Conservation (phyloP, 306 rosid genomes). For the Vachellia collinsii region DNA sequence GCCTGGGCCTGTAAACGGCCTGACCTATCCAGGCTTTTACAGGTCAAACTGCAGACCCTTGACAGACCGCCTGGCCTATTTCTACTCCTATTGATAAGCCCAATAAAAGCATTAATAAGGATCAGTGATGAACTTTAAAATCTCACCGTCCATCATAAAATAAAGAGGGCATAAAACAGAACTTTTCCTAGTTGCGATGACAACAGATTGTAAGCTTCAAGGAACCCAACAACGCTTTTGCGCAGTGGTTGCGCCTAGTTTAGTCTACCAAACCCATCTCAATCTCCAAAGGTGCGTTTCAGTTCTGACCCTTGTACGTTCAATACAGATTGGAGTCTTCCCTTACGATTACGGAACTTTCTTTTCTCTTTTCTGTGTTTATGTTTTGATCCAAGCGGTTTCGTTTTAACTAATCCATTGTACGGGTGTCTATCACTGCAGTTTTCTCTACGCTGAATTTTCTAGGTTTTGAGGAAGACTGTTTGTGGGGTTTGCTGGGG, state of each 20-base stretch:
- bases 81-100: too few relatives aligned
- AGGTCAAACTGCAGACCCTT: too few relatives aligned
- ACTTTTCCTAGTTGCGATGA: neutral
- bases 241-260: neutral
- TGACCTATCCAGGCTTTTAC: too few relatives aligned
- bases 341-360: too few relatives aligned
- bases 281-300: neutral
- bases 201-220: neutral
- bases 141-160: neutral
- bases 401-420: neutral
- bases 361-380: neutral
- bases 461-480: slow-evolving; percentile 12
- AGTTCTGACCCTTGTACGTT: too few relatives aligned
- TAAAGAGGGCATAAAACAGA: neutral
- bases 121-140: too few relatives aligned
- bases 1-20: too few relatives aligned
- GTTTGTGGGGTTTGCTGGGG: neutral
- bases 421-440: neutral
- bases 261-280: neutral
- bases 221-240: neutral
- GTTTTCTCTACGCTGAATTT: neutral
- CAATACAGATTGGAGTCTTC: neutral
- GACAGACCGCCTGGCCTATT: too few relatives aligned
- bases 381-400: neutral
- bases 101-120: too few relatives aligned